Evolutionary conservation across 305 asterid genomes (phyloP).

Genomic region (Solanum chacoense): DNA sequence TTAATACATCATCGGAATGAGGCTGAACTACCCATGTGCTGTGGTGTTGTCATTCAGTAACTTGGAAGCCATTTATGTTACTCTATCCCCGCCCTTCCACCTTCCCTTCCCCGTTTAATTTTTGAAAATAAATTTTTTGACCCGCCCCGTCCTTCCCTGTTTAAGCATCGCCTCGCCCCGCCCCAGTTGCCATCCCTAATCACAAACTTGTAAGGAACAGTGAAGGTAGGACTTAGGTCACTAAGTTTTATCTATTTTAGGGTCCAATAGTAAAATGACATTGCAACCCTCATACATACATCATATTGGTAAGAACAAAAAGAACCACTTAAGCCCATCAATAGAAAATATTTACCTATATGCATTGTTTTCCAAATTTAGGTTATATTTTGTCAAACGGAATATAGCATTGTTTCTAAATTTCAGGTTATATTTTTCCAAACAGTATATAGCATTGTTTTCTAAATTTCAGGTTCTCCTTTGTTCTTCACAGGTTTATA

Average conservation of each 20-base stretch:
- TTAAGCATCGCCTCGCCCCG: not conserved
- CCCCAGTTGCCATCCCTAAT: not conserved
- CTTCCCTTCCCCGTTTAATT: not conserved
- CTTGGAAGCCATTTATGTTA: not conserved
- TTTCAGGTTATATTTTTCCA: not conserved
- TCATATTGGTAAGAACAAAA: not conserved
- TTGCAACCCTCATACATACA: not conserved
- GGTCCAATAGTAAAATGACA: not conserved
- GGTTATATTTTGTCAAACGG: not conserved
- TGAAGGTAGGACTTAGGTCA: not conserved
- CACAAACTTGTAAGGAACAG: not conserved
- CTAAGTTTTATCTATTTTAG: not conserved
- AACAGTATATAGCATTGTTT: not conserved
- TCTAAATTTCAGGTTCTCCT: not conserved
- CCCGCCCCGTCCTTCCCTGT: not conserved
- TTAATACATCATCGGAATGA: not conserved
- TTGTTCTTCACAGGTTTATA: conserved; percentile 36
- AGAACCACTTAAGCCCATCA: not conserved
- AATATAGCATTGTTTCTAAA: not conserved
- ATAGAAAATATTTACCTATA: not conserved
- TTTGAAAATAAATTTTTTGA: not conserved
- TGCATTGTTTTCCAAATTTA: not conserved
- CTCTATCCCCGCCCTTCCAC: not conserved
- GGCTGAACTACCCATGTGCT: not conserved
- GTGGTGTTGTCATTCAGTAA: not conserved